Evolutionary conservation across 2,329 filamentous ascomycete species (phyloP), one percentile per base, ranked within the genome.

Genomic region (Sporothrix humicola): DNA sequence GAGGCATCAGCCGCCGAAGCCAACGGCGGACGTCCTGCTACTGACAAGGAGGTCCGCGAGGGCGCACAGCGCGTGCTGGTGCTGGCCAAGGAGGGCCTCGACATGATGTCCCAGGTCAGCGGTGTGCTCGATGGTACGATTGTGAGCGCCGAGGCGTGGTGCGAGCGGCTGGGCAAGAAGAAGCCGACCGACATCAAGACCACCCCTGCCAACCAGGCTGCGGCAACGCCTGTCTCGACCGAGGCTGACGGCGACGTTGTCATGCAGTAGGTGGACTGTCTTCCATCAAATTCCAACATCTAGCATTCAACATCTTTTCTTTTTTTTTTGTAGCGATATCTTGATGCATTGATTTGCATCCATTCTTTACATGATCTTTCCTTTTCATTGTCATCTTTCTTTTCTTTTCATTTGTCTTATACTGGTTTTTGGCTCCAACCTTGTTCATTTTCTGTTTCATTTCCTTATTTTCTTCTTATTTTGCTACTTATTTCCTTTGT

Each of bases 71-170:
- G 92, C 56, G 94, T 97, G 73, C 84, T 98, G 13, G 90, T 96
- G 1, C 89, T 98, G 70, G 95, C 95, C 7, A 92, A 92, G 78
- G 95, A 98, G 80, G 94, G 95, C 0, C 85, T 98, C 15, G 94
- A 98, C 77, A 97, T 98, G 92, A 94, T 98, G 87, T 88, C 90
- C 0, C 94, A 98, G 81, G 94, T 99, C 69, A 96, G 91, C 56
- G 90, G 91, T 5, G 93, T 98, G 1, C 87, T 98, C 9, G 93
- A 97, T 77, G 92, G 94, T 71, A 98, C 96, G 0, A 92, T 98
- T 71, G 88, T 93, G 72, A 96, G 93, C 78, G 96, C 96, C 0
- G 95, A 98, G 82, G 90, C 91, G 77, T 98, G 96, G 96, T 93
- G 95, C 76, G 92, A 95, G 74, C 87, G 91, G 23, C 85, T 97